Conservation (phyloP, 202 grass and related monocot genomes). For the Cymbopogon flexuosus region DNA sequence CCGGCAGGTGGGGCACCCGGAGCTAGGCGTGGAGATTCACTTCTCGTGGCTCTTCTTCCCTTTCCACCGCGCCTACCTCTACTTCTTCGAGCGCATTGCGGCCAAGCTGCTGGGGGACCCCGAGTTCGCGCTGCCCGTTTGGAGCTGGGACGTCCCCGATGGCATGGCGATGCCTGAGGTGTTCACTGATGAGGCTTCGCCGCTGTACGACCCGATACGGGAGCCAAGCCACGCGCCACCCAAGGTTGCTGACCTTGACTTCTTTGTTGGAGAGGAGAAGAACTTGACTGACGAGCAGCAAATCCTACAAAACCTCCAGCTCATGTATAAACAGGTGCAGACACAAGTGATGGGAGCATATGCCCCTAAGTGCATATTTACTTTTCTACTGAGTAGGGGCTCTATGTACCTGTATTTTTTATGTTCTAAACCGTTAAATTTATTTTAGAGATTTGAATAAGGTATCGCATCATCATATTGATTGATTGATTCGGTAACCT, state of each 20-base stretch:
- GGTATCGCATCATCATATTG: too few relatives aligned
- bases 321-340: slow-evolving; percentile 23
- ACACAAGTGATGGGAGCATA: too few relatives aligned
- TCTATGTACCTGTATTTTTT: too few relatives aligned
- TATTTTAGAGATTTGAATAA: too few relatives aligned
- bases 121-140: slow-evolving; percentile 29
- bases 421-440: too few relatives aligned
- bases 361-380: too few relatives aligned
- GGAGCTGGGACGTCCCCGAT: slow-evolving; percentile 35
- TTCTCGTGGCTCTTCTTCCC: slow-evolving; percentile 56
- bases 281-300: not conserved
- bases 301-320: slow-evolving; percentile 4
- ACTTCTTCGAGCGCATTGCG: slow-evolving; percentile 62
- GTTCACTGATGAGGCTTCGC: not conserved
- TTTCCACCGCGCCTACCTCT: slow-evolving; percentile 50
- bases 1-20: not conserved
- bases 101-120: slow-evolving; percentile 42
- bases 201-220: slow-evolving; percentile 28
- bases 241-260: slow-evolving; percentile 6
- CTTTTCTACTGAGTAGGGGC: too few relatives aligned
- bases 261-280: not conserved
- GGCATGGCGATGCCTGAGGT: slow-evolving; percentile 33
- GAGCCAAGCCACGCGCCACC: slow-evolving; percentile 23
- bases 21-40: slow-evolving; percentile 43
- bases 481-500: too few relatives aligned